These are phyloP conservation scores for Aquilaria sinensis DNA, from an alignment of 345 rosid genomes.

Conservation along the genomic window DNA sequence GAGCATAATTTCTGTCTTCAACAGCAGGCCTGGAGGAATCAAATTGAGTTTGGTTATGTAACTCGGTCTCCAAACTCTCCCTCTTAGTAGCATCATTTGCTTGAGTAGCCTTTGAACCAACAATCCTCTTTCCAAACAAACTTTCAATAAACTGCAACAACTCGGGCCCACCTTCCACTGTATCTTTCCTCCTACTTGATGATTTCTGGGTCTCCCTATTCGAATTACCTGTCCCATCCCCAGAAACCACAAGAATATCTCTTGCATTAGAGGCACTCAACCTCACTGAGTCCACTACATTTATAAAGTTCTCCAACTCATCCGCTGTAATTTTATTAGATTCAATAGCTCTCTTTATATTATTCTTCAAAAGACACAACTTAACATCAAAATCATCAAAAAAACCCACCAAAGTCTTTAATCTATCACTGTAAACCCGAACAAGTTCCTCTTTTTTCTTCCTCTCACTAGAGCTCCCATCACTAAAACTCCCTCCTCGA, in stretches of 20 bases:
- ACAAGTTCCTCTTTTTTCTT: constrained; percentile 31
- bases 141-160: constrained; percentile 29
- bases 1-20: constrained; percentile 14
- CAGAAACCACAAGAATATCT: constrained; percentile 20
- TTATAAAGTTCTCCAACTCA: constrained; percentile 41
- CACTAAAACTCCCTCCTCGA: constrained; percentile 35
- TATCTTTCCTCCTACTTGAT: constrained; percentile 28
- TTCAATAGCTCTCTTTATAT: constrained; percentile 40
- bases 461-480: constrained; percentile 23
- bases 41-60: constrained; percentile 27
- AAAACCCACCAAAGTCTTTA: constrained; percentile 29
- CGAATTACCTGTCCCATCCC: constrained; percentile 20
- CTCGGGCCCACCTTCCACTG: constrained; percentile 27
- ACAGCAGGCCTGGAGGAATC: constrained; percentile 13
- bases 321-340: constrained; percentile 25
- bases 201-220: constrained; percentile 30
- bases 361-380: constrained; percentile 29
- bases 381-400: constrained; percentile 42
- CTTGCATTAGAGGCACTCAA: constrained; percentile 31
- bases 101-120: constrained; percentile 28
- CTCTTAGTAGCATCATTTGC: constrained; percentile 33
- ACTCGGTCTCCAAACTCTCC: constrained; percentile 13
- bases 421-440: constrained; percentile 30
- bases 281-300: constrained; percentile 37
- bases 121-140: constrained; percentile 30